Percentiles rank a stretch among this genome's conserved stretches.
These are phyloP conservation scores for Meyerozyma smithsonii DNA, from an alignment of 1,139 yeast genomes.

Conservation along the genomic window DNA sequence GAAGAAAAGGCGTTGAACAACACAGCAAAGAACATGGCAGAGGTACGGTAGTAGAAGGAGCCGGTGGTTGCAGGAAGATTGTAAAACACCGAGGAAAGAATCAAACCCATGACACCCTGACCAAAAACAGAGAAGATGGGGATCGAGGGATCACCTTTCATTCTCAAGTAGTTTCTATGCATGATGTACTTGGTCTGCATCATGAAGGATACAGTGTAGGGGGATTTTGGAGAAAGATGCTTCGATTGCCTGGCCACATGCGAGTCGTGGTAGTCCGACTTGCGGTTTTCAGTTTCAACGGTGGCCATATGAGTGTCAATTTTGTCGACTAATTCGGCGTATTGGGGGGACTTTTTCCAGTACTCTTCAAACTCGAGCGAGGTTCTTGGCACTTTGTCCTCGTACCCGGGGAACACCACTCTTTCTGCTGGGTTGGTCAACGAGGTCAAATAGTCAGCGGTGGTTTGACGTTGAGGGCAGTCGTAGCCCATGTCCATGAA, in stretches of 20 bases:
- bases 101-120: constrained; percentile 67
- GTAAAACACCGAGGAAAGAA: constrained; percentile 72
- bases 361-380: constrained; percentile 62
- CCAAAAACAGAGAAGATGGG: constrained; percentile 56
- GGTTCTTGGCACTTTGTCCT: constrained; percentile 60
- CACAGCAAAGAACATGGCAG: constrained; percentile 72
- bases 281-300: constrained; percentile 14
- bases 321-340: constrained; percentile 24
- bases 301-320: constrained; percentile 28
- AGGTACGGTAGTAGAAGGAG: constrained; percentile 64
- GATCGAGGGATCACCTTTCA: constrained; percentile 62
- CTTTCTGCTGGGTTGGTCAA: constrained; percentile 53
- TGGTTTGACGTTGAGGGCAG: constrained; percentile 51
- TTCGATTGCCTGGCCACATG: constrained; percentile 58
- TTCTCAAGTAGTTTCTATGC: constrained; percentile 59
- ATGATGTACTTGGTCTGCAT: constrained; percentile 63
- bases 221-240: constrained; percentile 46
- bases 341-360: constrained; percentile 62
- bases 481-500: constrained; percentile 22
- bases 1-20: constrained; percentile 75
- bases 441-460: constrained; percentile 58
- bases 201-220: constrained; percentile 60
- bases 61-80: constrained; percentile 39
- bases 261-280: constrained; percentile 38
- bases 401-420: constrained; percentile 45